Evolutionary conservation across 2,329 filamentous ascomycete species (phyloP).

Genomic region (Hypoxylon sp.): DNA sequence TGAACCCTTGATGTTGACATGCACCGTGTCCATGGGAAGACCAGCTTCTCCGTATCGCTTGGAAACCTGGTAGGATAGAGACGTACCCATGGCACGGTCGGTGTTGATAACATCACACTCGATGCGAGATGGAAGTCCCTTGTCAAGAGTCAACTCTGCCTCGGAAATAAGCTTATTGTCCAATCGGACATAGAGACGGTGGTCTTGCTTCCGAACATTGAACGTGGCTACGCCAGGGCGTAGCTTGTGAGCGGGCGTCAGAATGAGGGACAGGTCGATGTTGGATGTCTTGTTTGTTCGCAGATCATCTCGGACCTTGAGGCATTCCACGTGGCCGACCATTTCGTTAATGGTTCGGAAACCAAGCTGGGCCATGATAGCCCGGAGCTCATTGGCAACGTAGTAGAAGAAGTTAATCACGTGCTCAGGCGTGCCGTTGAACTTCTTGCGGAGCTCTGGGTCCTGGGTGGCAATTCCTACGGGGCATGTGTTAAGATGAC

Average conservation of each 20-base stretch:
- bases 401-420: constrained; percentile 99
- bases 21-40: constrained; percentile 90
- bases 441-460: constrained; percentile 93
- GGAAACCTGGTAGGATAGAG: constrained; percentile 94
- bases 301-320: constrained; percentile 89
- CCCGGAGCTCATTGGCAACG: constrained; percentile 92
- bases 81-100: constrained; percentile 92
- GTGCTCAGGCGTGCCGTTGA: constrained; percentile 91
- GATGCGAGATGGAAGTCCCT: constrained; percentile 90
- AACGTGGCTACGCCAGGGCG: constrained; percentile 95
- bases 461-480: constrained; percentile 97
- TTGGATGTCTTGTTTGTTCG: constrained; percentile 90
- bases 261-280: constrained; percentile 90
- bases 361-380: constrained; percentile 96
- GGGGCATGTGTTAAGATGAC: constrained; percentile 54
- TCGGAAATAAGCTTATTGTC: constrained; percentile 98
- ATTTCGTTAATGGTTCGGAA: constrained; percentile 98
- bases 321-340: constrained; percentile 90
- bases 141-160: constrained; percentile 93
- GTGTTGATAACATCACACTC: constrained; percentile 98
- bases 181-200: constrained; percentile 89
- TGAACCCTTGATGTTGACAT: constrained; percentile 95
- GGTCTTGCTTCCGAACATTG: constrained; percentile 98
- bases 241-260: constrained; percentile 95
- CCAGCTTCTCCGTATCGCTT: constrained; percentile 91